Conservation (phyloP, 805 yeast species). For the Metschnikowia baotianmanensis region DNA sequence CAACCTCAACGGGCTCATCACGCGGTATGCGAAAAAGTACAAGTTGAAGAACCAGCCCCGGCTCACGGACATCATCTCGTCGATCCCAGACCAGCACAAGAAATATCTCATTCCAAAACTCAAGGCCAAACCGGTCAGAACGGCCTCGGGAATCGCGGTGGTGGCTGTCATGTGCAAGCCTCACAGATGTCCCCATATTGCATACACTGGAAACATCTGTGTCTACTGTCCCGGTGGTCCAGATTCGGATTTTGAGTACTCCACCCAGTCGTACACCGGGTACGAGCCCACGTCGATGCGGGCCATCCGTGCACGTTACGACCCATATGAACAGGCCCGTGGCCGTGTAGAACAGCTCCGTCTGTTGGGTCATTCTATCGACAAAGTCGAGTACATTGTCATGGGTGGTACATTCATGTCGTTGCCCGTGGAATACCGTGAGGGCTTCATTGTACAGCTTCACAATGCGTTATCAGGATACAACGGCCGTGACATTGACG, state of each 20-base stretch:
- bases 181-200: conserved; percentile 98
- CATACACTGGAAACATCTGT: conserved; percentile 97
- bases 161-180: conserved; percentile 99
- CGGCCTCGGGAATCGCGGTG: conserved; percentile 98
- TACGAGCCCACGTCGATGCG: conserved; percentile 99
- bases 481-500: conserved; percentile 82
- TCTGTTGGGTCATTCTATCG: conserved; percentile 93
- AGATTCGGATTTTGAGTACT: conserved; percentile 95
- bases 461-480: conserved; percentile 96
- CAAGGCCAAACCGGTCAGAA: conserved; percentile 98
- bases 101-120: conserved; percentile 87
- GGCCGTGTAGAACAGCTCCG: conserved; percentile 95
- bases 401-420: conserved; percentile 99
- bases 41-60: conserved; percentile 91
- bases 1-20: conserved; percentile 86
- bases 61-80: conserved; percentile 87
- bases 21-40: conserved; percentile 83
- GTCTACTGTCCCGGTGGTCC: conserved; percentile 99
- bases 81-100: conserved; percentile 95
- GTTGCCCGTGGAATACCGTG: conserved; percentile 84
- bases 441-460: conserved; percentile 79
- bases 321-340: conserved; percentile 97
- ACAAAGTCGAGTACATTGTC: conserved; percentile 94
- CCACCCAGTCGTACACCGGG: conserved; percentile 97
- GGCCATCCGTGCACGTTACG: conserved; percentile 97